Conservation (phyloP, 345 rosid genomes). For the Schrenkiella parvula region DNA sequence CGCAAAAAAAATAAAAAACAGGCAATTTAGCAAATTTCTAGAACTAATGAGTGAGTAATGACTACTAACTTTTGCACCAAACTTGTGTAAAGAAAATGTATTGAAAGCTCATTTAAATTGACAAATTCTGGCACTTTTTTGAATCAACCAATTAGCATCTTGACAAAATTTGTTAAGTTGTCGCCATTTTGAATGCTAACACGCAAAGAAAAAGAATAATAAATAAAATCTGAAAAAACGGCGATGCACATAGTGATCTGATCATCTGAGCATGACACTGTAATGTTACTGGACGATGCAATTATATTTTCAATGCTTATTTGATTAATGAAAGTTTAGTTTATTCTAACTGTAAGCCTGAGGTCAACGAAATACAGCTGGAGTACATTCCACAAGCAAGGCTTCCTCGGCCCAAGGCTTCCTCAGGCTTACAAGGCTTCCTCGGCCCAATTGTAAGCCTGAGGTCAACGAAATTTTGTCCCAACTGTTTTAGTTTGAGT, state of each 20-base stretch:
- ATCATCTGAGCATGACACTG: conserved; percentile 12
- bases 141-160: not conserved
- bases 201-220: not conserved
- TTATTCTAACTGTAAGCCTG: not conserved
- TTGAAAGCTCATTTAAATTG: not conserved
- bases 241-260: not conserved
- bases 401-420: not conserved
- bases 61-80: not conserved
- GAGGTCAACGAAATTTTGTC: too few species aligned
- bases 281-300: conserved; percentile 5
- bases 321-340: not conserved
- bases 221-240: not conserved
- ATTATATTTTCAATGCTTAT: not conserved
- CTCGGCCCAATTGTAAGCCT: too few species aligned
- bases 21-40: not conserved
- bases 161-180: not conserved
- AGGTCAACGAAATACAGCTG: not conserved
- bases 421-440: too few species aligned
- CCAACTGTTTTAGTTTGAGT: too few species aligned
- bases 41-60: not conserved
- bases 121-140: not conserved
- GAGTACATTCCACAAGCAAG: not conserved
- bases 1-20: too few species aligned
- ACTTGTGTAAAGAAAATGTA: not conserved
- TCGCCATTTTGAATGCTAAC: not conserved